A percentile compares a stretch with the other conserved stretches of the same genome.
Evolutionary conservation across 2,329 filamentous ascomycete genomes (phyloP).

Genomic region (Mycogone perniciosa): DNA sequence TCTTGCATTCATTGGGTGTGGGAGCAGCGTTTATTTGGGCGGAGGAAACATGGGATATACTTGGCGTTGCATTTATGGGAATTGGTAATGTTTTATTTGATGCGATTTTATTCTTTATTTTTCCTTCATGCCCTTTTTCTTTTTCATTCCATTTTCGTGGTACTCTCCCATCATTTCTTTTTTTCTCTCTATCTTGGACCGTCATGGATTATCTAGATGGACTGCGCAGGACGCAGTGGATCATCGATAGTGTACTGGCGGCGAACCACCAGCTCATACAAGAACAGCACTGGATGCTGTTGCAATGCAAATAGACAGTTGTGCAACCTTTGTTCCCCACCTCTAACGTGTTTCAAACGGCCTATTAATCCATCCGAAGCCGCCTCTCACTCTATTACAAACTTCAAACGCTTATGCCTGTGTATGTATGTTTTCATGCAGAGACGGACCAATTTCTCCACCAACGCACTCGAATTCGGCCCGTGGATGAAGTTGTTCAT

Average conservation of each 20-base stretch:
- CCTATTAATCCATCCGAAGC: too few relatives aligned
- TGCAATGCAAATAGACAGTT: conserved; percentile 1
- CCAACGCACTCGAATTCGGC: too few relatives aligned
- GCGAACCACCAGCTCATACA: conserved; percentile 10
- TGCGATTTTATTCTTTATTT: conserved; percentile 1
- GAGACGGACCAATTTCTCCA: too few relatives aligned
- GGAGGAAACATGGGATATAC: conserved; percentile 11
- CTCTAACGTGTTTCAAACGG: too few relatives aligned
- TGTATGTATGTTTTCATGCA: too few relatives aligned
- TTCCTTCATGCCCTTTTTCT: neutral
- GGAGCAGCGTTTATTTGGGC: neutral
- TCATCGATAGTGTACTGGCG: conserved; percentile 4
- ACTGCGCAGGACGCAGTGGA: conserved; percentile 13
- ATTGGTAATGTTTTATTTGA: conserved; percentile 13
- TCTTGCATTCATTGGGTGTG: conserved; percentile 1
- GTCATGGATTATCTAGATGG: conserved; percentile 7
- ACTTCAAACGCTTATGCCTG: too few relatives aligned
- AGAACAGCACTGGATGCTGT: conserved; percentile 7
- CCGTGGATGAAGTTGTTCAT: too few relatives aligned
- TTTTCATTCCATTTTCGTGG: neutral
- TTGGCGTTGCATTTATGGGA: conserved; percentile 11
- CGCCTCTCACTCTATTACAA: too few relatives aligned
- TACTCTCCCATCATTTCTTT: neutral
- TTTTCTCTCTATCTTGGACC: neutral
- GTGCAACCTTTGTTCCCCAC: neutral